Evolutionary conservation across 768 basidiomycete genomes (phyloP), one percentile per base, ranked within the genome.

Genomic region (Lentinus tigrinus): DNA sequence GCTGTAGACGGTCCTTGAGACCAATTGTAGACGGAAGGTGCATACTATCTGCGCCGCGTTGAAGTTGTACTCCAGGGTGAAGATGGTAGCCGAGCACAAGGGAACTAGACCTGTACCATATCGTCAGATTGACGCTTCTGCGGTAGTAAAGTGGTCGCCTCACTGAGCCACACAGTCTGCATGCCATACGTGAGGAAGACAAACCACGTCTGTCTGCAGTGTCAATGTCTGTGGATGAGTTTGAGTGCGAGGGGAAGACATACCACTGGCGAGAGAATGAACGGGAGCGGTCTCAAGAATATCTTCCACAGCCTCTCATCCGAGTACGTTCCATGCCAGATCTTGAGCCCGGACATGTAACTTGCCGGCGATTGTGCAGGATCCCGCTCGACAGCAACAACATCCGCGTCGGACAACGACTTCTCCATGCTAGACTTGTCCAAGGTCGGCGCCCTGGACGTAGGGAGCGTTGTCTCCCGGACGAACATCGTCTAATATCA

Each of bases 111-210:
- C 77, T 78, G 54, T 26, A 26, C 2, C 10, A 11, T 7, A 58
- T 66, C 8, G 54, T 73, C 73, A 31, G 31, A 1, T 3, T 31
- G 65, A 71, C 31, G 31, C 72, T 72, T n/a, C 27, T n/a, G 8
- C 23, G 0, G 10, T 4, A 53, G 7, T 16, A 1, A n/a, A 0
- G 1, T 1, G 23, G 8, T 3, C n/a, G 14, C 61, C 70, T 17
- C 54, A 78, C 77, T 78, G 31, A 77, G 66, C 77, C 77, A 78
- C 3, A 75, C 77, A 3, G 77, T 77, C 57, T 77, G 75, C 75
- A 78, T 73, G 14, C 74, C 75, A 58, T 75, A 73, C 1, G 67
- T 66, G 17, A 75, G 56, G 62, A 78, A 75, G 11, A 78, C 65
- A 57, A 74, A 77, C 65, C 68, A 73, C 5, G 75, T 73, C 75